Conservation (phyloP, 768 basidiomycete genomes). For the Strobilomyces dryophilus region DNA sequence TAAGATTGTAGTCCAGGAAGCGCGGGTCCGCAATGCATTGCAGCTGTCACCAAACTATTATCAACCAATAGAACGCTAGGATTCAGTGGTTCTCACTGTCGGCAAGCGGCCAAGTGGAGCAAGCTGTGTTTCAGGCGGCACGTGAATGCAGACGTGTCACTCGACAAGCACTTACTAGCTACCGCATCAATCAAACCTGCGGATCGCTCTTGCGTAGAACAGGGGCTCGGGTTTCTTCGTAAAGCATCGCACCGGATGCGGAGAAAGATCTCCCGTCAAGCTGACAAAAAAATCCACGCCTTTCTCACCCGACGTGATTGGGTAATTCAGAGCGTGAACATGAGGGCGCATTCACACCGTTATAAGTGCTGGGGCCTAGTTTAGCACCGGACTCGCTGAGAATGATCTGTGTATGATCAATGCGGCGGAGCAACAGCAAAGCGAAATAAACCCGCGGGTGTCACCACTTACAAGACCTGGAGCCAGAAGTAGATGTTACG, state of each 20-base stretch:
- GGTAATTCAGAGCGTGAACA: neutral
- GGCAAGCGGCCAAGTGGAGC: slow-evolving; percentile 21
- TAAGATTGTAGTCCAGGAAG: neutral
- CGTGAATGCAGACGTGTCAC: neutral
- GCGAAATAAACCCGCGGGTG: neutral
- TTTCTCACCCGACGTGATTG: neutral
- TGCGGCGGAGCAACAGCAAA: neutral
- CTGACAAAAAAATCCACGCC: neutral
- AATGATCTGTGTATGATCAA: neutral
- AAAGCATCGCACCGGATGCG: neutral
- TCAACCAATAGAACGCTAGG: slow-evolving; percentile 6
- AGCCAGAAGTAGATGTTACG: too few relatives aligned
- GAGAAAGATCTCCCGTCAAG: neutral
- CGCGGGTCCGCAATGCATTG: neutral
- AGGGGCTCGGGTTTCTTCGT: neutral
- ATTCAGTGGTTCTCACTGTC: neutral
- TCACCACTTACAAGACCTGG: too few relatives aligned
- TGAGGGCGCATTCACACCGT: neutral
- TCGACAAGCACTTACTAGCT: neutral
- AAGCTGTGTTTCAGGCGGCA: slow-evolving; percentile 18
- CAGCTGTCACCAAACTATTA: neutral
- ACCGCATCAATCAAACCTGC: neutral
- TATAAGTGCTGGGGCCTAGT: neutral
- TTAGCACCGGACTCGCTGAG: neutral
- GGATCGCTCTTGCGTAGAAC: neutral